Percentiles rank a stretch among this genome's conserved stretches.
Conservation (phyloP, 2,329 filamentous ascomycete genomes). For the Chlorencoelia australis region DNA sequence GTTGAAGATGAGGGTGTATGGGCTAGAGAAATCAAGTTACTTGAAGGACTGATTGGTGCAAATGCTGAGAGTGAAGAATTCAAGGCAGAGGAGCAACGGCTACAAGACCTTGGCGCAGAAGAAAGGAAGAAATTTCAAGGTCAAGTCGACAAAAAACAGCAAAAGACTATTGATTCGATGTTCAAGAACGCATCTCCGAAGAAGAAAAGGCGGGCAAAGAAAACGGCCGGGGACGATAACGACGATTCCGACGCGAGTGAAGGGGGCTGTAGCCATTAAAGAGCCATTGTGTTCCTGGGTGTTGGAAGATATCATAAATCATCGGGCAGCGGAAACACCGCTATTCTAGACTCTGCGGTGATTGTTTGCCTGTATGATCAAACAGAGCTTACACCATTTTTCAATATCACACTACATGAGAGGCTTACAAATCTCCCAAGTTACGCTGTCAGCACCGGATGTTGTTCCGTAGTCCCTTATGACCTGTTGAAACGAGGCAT, state of each 20-base stretch:
- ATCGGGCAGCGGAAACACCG: background rate
- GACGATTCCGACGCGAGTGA: slow-evolving; percentile 19
- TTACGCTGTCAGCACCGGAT: too few species aligned
- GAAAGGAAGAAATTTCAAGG: slow-evolving; percentile 69
- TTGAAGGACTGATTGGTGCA: slow-evolving; percentile 81
- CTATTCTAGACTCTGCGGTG: background rate
- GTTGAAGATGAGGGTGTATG: slow-evolving; percentile 75
- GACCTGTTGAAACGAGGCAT: too few species aligned
- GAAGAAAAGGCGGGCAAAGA: slow-evolving; percentile 31
- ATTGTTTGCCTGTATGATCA: background rate
- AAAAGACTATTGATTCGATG: slow-evolving; percentile 29
- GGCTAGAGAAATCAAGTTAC: slow-evolving; percentile 88
- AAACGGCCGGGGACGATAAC: slow-evolving; percentile 22
- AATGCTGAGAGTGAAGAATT: slow-evolving; percentile 70
- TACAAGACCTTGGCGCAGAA: slow-evolving; percentile 56
- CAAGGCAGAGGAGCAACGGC: slow-evolving; percentile 46
- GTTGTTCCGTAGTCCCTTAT: too few species aligned
- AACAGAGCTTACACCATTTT: background rate
- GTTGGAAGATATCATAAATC: background rate
- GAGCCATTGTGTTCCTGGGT: background rate
- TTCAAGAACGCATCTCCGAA: slow-evolving; percentile 29
- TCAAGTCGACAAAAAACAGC: slow-evolving; percentile 66
- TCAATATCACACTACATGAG: background rate
- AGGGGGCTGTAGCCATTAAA: slow-evolving; percentile 22
- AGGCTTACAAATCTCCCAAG: background rate